These are phyloP conservation scores for Apostasia ramifera DNA, from an alignment of 106 monocot genomes.

Conservation along the genomic window DNA sequence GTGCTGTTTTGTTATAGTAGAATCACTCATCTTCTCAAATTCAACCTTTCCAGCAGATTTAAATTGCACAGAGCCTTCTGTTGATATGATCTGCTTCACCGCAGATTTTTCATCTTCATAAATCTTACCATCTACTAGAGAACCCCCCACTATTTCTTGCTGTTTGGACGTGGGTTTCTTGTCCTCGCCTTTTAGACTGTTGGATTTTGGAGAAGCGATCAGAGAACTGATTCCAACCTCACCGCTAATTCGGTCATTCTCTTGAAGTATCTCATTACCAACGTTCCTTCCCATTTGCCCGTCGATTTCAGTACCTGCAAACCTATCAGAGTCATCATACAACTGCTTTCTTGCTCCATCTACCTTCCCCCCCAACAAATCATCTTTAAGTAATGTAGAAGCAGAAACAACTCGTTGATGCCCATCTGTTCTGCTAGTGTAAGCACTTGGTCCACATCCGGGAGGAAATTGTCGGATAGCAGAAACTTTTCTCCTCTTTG, in stretches of 20 bases:
- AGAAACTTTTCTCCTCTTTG: slow-evolving; percentile 3
- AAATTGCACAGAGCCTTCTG: neutral
- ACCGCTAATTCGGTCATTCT: neutral
- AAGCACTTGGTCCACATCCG: slow-evolving; percentile 1
- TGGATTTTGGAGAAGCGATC: neutral
- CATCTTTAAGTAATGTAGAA: neutral
- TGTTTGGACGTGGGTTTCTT: neutral
- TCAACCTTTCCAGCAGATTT: neutral
- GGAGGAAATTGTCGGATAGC: slow-evolving; percentile 10
- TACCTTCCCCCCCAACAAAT: neutral
- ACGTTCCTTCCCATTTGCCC: neutral
- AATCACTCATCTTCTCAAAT: neutral
- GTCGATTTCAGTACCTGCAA: neutral
- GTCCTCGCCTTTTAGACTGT: neutral
- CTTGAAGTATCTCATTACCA: neutral
- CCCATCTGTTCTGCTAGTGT: neutral
- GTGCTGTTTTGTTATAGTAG: neutral
- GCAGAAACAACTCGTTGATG: no score
- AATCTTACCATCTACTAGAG: neutral
- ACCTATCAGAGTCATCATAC: neutral
- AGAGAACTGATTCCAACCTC: neutral
- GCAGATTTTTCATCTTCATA: neutral
- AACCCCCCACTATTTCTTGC: neutral
- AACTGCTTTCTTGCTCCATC: neutral
- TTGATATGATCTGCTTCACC: neutral